phyloP scores from a whole-genome alignment of 2,329 filamentous ascomycete genomes.

The Epichloe bromicola region DNA sequence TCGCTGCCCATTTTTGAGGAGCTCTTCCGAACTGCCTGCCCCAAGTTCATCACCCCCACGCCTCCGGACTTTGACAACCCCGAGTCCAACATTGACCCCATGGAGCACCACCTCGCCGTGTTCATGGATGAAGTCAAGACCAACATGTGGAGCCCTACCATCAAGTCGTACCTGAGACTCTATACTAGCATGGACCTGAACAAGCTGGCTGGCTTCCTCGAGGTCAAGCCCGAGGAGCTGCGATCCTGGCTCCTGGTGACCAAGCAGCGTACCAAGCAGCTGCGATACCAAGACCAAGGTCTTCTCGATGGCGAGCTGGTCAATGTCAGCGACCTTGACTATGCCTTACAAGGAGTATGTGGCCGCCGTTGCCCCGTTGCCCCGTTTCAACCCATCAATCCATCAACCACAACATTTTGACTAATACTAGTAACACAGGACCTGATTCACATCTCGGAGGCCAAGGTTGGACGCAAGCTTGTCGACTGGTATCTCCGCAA shows the following conservation, averaged over 20 bases:
- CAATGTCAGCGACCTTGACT: conserved; percentile 91
- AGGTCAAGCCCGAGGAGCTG: conserved; percentile 91
- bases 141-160: conserved; percentile 94
- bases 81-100: conserved; percentile 85
- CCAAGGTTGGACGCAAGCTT: conserved; percentile 91
- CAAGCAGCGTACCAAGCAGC: conserved; percentile 96
- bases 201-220: conserved; percentile 94
- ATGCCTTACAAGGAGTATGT: conserved; percentile 85
- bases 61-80: conserved; percentile 97
- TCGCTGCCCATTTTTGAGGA: conserved; percentile 95
- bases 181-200: conserved; percentile 99
- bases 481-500: conserved; percentile 99
- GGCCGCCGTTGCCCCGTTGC: background rate
- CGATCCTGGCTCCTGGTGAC: conserved; percentile 89
- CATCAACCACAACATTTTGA: background rate
- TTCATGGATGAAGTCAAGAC: conserved; percentile 99
- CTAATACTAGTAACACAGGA: conserved; percentile 42
- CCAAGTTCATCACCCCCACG: conserved; percentile 97
- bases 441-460: conserved; percentile 96
- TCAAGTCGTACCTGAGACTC: conserved; percentile 96
- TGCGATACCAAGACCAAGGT: conserved; percentile 80
- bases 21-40: conserved; percentile 94
- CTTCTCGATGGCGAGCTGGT: conserved; percentile 85
- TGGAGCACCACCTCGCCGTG: conserved; percentile 92
- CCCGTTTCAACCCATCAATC: too few relatives aligned